These are phyloP conservation scores for Lenwebbia sp. DNA, from an alignment of 345 rosid genomes.

Conservation along the genomic window DNA sequence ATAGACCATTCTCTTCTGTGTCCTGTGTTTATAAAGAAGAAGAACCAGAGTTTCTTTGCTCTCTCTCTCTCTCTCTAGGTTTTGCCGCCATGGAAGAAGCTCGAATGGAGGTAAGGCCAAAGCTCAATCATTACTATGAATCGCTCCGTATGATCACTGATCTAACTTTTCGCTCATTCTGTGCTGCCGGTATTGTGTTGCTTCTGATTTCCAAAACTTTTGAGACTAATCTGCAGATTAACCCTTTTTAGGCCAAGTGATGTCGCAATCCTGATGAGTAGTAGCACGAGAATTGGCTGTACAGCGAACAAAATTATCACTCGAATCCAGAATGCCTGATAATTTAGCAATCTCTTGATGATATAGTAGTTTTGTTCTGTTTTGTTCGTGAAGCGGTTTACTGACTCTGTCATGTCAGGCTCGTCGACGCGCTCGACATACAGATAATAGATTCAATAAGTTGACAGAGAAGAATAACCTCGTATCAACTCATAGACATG, in stretches of 20 bases:
- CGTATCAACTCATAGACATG: background rate
- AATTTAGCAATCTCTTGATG: background rate
- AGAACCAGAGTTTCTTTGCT: background rate
- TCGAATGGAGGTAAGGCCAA: background rate
- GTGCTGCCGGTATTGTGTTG: background rate
- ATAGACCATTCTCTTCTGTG: background rate
- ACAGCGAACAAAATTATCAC: background rate
- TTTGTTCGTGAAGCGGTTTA: background rate
- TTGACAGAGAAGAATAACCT: background rate
- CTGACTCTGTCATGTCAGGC: background rate
- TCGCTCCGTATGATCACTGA: background rate
- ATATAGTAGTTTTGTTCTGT: background rate
- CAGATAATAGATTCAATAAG: background rate
- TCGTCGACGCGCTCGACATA: background rate
- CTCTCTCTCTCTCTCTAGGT: background rate
- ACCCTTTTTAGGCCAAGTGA: background rate
- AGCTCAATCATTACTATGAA: background rate
- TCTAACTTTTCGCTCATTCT: background rate
- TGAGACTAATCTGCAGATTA: background rate
- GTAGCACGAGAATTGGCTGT: background rate
- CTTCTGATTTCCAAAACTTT: background rate
- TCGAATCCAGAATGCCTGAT: background rate
- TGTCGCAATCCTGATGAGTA: background rate
- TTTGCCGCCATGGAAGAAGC: background rate
- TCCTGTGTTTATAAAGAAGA: background rate